Percentiles rank a stretch among this genome's conserved stretches.
These are phyloP conservation scores for Malassezia japonica DNA, from an alignment of 1,284 basidiomycete species.

Conservation along the genomic window DNA sequence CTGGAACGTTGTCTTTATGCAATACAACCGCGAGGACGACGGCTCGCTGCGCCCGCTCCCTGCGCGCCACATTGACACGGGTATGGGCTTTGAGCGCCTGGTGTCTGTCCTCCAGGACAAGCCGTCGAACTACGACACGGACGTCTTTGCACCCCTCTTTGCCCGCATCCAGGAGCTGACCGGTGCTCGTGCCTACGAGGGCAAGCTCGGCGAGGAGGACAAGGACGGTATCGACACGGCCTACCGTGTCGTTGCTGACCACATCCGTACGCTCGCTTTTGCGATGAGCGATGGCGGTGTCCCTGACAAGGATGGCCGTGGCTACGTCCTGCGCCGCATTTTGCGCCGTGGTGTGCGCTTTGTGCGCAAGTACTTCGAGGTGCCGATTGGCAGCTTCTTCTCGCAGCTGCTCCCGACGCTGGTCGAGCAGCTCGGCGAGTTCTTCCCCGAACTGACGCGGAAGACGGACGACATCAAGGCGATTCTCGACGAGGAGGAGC, in stretches of 20 bases:
- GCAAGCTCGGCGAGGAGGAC: slow-evolving; percentile 87
- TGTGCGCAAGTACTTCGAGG: slow-evolving; percentile 87
- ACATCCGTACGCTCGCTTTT: slow-evolving; percentile 87
- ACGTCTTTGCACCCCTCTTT: slow-evolving; percentile 86
- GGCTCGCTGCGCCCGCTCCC: slow-evolving; percentile 72
- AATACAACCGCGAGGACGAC: slow-evolving; percentile 89
- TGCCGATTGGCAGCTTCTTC: slow-evolving; percentile 90
- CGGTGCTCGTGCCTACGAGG: slow-evolving; percentile 73
- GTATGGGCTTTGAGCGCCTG: slow-evolving; percentile 96
- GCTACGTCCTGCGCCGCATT: slow-evolving; percentile 88
- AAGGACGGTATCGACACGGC: slow-evolving; percentile 90
- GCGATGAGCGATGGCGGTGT: slow-evolving; percentile 92
- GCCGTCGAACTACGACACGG: slow-evolving; percentile 94
- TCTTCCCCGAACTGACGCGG: slow-evolving; percentile 87
- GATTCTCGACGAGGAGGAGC: slow-evolving; percentile 93
- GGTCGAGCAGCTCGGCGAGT: slow-evolving; percentile 73
- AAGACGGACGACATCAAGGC: slow-evolving; percentile 79
- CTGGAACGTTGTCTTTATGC: slow-evolving; percentile 99
- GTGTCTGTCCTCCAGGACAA: slow-evolving; percentile 87
- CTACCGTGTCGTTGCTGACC: slow-evolving; percentile 92
- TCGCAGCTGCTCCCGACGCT: slow-evolving; percentile 80
- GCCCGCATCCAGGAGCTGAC: slow-evolving; percentile 77
- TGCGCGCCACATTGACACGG: slow-evolving; percentile 91
- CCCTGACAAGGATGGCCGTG: slow-evolving; percentile 88
- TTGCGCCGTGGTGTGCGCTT: slow-evolving; percentile 84